phyloP scores from a whole-genome alignment of 2,329 filamentous ascomycete species.

The Sporothrix euskadiensis region DNA sequence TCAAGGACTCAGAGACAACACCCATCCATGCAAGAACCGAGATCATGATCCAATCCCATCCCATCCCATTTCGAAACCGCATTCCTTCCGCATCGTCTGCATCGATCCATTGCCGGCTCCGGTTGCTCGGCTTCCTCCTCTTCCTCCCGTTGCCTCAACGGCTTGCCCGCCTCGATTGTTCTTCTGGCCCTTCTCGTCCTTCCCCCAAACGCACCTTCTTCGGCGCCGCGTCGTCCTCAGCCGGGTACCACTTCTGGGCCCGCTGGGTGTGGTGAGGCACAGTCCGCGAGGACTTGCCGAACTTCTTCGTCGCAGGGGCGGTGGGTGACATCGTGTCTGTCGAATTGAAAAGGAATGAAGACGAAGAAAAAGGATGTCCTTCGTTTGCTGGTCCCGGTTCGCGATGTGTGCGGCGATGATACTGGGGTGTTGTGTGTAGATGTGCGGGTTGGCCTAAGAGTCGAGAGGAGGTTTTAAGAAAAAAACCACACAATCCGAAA shows the following conservation, averaged over 20 bases:
- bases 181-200: neutral
- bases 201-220: slow-evolving; percentile 81
- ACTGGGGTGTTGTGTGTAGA: slow-evolving; percentile 24
- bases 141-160: neutral
- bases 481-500: slow-evolving; percentile 27
- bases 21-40: neutral
- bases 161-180: neutral
- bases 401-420: slow-evolving; percentile 28
- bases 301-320: slow-evolving; percentile 81
- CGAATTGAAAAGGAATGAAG: slow-evolving; percentile 22
- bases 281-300: slow-evolving; percentile 85
- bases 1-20: neutral
- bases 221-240: slow-evolving; percentile 81
- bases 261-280: slow-evolving; percentile 85
- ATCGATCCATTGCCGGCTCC: neutral
- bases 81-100: neutral
- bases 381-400: slow-evolving; percentile 29
- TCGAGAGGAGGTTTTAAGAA: slow-evolving; percentile 25
- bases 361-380: slow-evolving; percentile 26
- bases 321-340: slow-evolving; percentile 69
- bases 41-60: neutral
- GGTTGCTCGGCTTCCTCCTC: neutral
- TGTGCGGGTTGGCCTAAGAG: slow-evolving; percentile 29
- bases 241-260: slow-evolving; percentile 99
- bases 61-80: neutral